Evolutionary conservation across 2,329 filamentous ascomycete species (phyloP).

Genomic region (Botrytis medusae): DNA sequence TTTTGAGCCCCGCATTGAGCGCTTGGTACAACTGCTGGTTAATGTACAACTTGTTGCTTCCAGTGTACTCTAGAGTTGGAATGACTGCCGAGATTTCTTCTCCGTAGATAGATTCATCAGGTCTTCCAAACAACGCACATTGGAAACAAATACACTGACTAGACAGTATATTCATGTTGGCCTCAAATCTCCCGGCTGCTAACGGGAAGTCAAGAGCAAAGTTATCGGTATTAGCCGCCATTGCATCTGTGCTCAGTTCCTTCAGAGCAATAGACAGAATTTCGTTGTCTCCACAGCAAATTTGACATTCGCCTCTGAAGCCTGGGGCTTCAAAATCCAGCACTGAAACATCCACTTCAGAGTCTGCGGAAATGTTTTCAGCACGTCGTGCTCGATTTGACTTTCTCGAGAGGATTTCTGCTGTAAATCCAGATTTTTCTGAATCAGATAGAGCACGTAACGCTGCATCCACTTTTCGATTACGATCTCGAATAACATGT

Average conservation of each 20-base stretch:
- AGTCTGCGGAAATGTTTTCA: not conserved
- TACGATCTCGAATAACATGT: not conserved
- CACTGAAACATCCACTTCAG: not conserved
- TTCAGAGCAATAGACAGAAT: not conserved
- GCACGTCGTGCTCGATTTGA: not conserved
- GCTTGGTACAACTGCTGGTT: not conserved
- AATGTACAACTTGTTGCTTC: not conserved
- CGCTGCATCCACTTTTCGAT: not conserved
- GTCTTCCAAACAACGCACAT: not conserved
- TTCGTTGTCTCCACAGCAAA: not conserved
- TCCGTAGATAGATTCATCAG: not conserved
- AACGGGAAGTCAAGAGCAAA: not conserved
- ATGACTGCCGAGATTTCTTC: not conserved
- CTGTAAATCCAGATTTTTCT: not conserved
- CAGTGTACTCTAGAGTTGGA: not conserved
- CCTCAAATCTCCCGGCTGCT: not conserved
- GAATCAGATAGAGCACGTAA: not conserved
- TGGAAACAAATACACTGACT: slow-evolving; percentile 12
- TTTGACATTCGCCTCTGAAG: not conserved
- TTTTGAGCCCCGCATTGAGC: not conserved
- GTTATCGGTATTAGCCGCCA: slow-evolving; percentile 1
- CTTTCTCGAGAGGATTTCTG: not conserved
- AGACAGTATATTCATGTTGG: not conserved
- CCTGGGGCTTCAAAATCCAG: not conserved
- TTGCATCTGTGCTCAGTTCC: not conserved